Evolutionary conservation across 441 rosid genomes (phyloP), one percentile per base, ranked within the genome.

Genomic region (Gossypium davidsonii): DNA sequence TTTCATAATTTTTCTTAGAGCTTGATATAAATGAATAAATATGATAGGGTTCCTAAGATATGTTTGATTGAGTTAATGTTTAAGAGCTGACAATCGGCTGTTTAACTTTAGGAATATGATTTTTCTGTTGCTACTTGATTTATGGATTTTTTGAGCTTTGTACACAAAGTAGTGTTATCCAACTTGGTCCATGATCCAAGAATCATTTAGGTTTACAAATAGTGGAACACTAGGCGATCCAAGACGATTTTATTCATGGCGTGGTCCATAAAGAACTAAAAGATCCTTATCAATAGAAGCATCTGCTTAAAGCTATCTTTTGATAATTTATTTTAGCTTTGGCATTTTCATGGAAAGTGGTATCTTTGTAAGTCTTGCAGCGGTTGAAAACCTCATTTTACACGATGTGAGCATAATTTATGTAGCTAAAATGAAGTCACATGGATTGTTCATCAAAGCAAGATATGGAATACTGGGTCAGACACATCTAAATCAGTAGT

Each of bases 391-490:
- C 31, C 69, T 42, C 69, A 11, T 42, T 2, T 12, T 23, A 44
- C n/a, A 23, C 8, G 6, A 66, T 44, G 69, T 44, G 37, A 10
- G 31, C 39, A 46, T 23, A 46, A 15, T n/a, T n/a, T 25, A 49
- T 67, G 71, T 25, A 48, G 39, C 23, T 12, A 23, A 21, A 44
- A 46, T 12, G 2, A 67, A 23, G 70, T 44, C 14, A 21, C 53
- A 6, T 65, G 70, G 70, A 60, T 60, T 60, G 37, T 65, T 65
- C 55, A 26, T 25, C 34, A 26, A 51, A 67, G 25, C 26, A 51
- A 26, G 9, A 46, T 51, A 67, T 51, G 46, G 34, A 67, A 67
- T 67, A 1, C 17, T 17, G 49, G 28, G 9, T 68, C 15, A 9
- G n/a, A 0, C 25, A 17, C 12, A 48, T 34, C 56, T 46, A n/a